phyloP scores from a whole-genome alignment of 1,284 basidiomycete genomes.

The Naganishia cerealis region DNA sequence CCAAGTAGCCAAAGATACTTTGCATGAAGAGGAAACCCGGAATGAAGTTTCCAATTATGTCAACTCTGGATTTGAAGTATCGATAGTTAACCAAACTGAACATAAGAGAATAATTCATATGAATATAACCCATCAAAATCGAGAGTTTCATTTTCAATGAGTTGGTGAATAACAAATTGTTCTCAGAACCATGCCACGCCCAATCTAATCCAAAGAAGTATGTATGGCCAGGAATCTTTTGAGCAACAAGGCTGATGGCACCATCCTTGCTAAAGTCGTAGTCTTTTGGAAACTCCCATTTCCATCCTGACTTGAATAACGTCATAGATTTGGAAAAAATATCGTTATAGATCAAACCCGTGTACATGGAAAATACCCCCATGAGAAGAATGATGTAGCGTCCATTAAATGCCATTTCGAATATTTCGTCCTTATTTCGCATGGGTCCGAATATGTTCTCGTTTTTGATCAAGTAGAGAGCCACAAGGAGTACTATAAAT shows the following conservation, averaged over 20 bases:
- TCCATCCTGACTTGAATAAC: constrained; percentile 86
- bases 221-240: constrained; percentile 66
- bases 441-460: constrained; percentile 86
- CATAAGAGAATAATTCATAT: constrained; percentile 63
- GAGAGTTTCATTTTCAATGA: constrained; percentile 99
- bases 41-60: constrained; percentile 61
- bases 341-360: constrained; percentile 98
- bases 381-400: constrained; percentile 98
- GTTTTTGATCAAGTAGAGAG: constrained; percentile 76
- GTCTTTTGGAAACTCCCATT: constrained; percentile 65
- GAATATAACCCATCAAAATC: constrained; percentile 91
- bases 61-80: constrained; percentile 37
- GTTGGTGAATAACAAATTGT: constrained; percentile 90
- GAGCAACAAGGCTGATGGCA: constrained; percentile 60
- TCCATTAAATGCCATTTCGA: constrained; percentile 71
- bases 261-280: no score
- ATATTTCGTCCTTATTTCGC: no score
- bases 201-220: constrained; percentile 96
- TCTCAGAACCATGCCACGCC: constrained; percentile 91
- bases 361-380: constrained; percentile 93
- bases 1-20: constrained; percentile 95
- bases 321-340: constrained; percentile 92
- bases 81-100: no score
- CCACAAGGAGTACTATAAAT: constrained; percentile 74
- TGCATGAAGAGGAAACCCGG: constrained; percentile 97